A percentile compares a stretch with the other conserved stretches of the same genome.
phyloP scores from a whole-genome alignment of 108 stramenopile genomes.

The Skeletonema costatum region DNA sequence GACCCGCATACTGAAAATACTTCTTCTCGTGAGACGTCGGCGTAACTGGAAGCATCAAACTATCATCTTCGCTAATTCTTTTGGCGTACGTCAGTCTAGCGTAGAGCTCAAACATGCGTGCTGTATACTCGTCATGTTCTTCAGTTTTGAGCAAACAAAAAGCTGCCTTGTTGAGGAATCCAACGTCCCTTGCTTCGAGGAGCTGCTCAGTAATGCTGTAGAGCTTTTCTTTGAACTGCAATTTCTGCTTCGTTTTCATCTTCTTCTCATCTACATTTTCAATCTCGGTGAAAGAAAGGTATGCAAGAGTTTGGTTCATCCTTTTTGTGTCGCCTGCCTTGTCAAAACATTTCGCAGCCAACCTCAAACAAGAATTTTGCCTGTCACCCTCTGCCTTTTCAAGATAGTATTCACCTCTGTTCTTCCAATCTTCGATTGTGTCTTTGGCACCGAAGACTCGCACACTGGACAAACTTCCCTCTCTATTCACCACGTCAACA shows the following conservation, averaged over 20 bases:
- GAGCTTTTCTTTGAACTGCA: conserved; percentile 18
- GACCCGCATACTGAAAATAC: conserved; percentile 34
- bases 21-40: conserved; percentile 31
- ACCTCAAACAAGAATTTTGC: conserved; percentile 20
- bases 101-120: conserved; percentile 51
- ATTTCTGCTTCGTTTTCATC: conserved; percentile 9
- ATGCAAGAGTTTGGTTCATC: conserved; percentile 34
- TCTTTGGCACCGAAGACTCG: conserved; percentile 40
- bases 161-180: conserved; percentile 48
- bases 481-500: conserved; percentile 37
- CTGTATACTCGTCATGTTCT: conserved; percentile 23
- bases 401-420: conserved; percentile 51
- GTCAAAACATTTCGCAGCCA: conserved; percentile 55
- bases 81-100: conserved; percentile 21
- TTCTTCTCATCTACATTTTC: conserved; percentile 25
- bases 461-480: conserved; percentile 17
- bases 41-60: not conserved
- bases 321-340: conserved; percentile 44
- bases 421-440: conserved; percentile 48
- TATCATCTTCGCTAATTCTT: conserved; percentile 2
- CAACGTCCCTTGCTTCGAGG: conserved; percentile 40
- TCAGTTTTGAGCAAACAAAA: conserved; percentile 42
- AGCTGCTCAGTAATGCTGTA: conserved; percentile 29
- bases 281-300: conserved; percentile 35
- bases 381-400: conserved; percentile 44